Evolutionary conservation across 306 rosid species (phyloP).

Genomic region (Quercus alba): DNA sequence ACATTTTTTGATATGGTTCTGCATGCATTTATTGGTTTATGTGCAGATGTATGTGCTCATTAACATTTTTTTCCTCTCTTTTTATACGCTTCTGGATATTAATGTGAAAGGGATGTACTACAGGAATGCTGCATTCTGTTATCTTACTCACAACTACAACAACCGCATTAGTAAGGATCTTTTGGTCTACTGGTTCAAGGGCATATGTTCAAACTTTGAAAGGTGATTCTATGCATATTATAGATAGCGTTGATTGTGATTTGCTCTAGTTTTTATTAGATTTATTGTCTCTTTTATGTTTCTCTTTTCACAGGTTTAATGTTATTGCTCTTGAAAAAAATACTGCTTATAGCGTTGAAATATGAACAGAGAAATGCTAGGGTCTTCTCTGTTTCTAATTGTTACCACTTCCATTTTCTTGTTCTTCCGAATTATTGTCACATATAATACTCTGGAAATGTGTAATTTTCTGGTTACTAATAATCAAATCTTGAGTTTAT

Average conservation of each 20-base stretch:
- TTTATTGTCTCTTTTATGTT: not conserved
- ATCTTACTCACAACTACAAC: constrained; percentile 58
- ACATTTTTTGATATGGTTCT: constrained; percentile 7
- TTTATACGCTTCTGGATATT: not conserved
- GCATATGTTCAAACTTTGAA: constrained; percentile 63
- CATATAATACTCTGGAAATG: not conserved
- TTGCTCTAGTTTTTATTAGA: constrained; percentile 1
- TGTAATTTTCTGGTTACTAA: not conserved
- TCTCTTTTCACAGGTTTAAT: not conserved
- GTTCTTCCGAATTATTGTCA: not conserved
- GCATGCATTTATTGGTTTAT: not conserved
- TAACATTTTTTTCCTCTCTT: not conserved
- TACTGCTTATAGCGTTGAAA: not conserved
- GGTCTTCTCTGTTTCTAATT: not conserved
- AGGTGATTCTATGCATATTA: constrained; percentile 45
- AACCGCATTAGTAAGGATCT: constrained; percentile 57
- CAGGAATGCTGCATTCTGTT: constrained; percentile 84
- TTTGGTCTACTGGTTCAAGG: constrained; percentile 80
- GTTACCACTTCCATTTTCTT: not conserved
- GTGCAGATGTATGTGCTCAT: not conserved
- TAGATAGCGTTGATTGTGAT: not conserved
- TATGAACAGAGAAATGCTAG: not conserved
- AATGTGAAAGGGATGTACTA: constrained; percentile 24
- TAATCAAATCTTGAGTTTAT: not conserved
- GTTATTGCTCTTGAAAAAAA: constrained; percentile 8